These are phyloP conservation scores for Pontederia crassipes DNA, from an alignment of 176 grass and related monocot genomes.

Conservation along the genomic window DNA sequence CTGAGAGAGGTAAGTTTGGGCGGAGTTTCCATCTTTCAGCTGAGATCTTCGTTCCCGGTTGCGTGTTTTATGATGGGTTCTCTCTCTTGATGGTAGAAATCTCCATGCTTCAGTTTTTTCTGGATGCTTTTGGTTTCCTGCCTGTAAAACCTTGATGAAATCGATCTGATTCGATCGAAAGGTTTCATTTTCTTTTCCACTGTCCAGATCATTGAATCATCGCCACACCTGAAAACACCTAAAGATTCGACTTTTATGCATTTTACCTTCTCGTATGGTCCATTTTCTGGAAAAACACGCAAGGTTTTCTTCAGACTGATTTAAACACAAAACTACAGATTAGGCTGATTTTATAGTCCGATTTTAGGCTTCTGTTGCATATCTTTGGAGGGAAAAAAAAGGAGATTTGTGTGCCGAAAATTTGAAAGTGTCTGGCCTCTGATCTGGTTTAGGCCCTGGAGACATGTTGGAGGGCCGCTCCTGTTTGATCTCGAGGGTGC, in stretches of 20 bases:
- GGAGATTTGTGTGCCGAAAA: neutral
- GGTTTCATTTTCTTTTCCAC: slow-evolving; percentile 7
- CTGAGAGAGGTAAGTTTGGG: neutral
- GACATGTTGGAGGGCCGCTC: slow-evolving; percentile 13
- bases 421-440: neutral
- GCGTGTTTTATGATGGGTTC: neutral
- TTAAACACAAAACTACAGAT: neutral
- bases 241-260: slow-evolving; percentile 4
- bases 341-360: slow-evolving; percentile 1
- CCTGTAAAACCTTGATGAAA: slow-evolving; percentile 1
- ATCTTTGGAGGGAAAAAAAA: neutral
- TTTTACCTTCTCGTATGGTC: slow-evolving; percentile 3
- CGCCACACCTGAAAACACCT: neutral
- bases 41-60: neutral
- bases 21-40: neutral
- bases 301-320: neutral
- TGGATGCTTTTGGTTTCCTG: neutral
- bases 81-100: neutral
- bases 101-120: neutral
- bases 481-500: slow-evolving; percentile 4
- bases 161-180: slow-evolving; percentile 7
- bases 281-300: neutral
- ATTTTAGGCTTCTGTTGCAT: neutral
- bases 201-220: slow-evolving; percentile 10
- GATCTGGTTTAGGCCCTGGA: neutral